A percentile compares a stretch with the other conserved stretches of the same genome.
These are phyloP conservation scores for Phytophthora foliorum DNA, from an alignment of 352 stramenopile species.

Conservation along the genomic window DNA sequence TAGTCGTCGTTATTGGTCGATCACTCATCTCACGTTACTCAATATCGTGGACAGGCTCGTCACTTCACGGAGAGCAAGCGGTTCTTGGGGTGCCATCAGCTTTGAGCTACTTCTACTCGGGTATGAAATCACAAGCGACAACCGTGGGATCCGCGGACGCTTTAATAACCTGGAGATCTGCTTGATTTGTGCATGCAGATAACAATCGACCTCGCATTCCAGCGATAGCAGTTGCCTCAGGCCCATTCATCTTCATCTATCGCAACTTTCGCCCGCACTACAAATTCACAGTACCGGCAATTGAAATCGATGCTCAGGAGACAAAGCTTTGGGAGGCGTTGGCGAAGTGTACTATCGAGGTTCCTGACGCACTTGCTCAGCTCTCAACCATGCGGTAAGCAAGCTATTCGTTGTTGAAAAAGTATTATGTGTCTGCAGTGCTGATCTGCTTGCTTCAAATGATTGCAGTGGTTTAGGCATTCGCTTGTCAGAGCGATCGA, in stretches of 20 bases:
- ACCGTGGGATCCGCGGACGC: neutral
- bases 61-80: conserved; percentile 80
- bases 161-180: neutral
- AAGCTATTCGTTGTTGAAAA: neutral
- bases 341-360: conserved; percentile 77
- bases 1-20: neutral
- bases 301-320: conserved; percentile 82
- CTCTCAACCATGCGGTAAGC: conserved; percentile 67
- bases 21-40: neutral
- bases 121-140: conserved; percentile 1
- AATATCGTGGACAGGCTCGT: conserved; percentile 51
- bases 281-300: conserved; percentile 88
- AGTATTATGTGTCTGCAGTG: neutral
- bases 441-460: neutral
- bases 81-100: conserved; percentile 81
- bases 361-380: conserved; percentile 70
- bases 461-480: conserved; percentile 62
- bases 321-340: conserved; percentile 76
- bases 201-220: conserved; percentile 76
- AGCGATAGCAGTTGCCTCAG: conserved; percentile 87
- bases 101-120: conserved; percentile 83
- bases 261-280: conserved; percentile 92
- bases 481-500: conserved; percentile 73
- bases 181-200: conserved; percentile 40
- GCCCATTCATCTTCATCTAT: conserved; percentile 93